A percentile compares a stretch with the other conserved stretches of the same genome.
These are phyloP conservation scores for Mimosa pudica DNA, from an alignment of 306 rosid species.

Conservation along the genomic window DNA sequence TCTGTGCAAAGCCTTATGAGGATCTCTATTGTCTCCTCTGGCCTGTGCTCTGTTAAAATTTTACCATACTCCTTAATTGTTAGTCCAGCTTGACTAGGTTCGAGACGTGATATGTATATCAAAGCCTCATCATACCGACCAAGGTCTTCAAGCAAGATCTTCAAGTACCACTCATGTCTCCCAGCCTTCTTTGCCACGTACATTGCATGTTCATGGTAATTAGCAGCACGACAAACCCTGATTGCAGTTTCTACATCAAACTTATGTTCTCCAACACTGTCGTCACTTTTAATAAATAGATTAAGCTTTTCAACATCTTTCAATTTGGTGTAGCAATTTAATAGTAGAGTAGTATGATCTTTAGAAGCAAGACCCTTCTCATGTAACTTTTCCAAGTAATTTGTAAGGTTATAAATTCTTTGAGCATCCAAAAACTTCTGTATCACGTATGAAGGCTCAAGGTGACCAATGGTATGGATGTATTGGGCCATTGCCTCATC, in stretches of 20 bases:
- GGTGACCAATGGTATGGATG: conserved; percentile 92
- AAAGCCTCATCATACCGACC: conserved; percentile 94
- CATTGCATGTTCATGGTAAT: conserved; percentile 99
- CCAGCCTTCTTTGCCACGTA: conserved; percentile 96
- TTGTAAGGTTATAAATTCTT: conserved; percentile 92
- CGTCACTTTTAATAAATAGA: conserved; percentile 82
- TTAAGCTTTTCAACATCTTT: conserved; percentile 94
- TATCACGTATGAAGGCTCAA: conserved; percentile 97
- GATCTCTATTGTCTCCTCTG: conserved; percentile 86
- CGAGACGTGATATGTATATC: conserved; percentile 86
- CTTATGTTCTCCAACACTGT: conserved; percentile 79
- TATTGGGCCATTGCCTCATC: conserved; percentile 98
- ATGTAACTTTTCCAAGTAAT: conserved; percentile 94
- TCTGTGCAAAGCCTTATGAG: conserved; percentile 90
- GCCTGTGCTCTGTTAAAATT: conserved; percentile 92
- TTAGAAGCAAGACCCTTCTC: conserved; percentile 98
- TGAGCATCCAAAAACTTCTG: conserved; percentile 98
- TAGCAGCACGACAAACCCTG: conserved; percentile 97
- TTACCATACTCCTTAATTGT: conserved; percentile 97
- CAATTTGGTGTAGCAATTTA: conserved; percentile 94
- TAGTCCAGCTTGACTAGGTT: conserved; percentile 88
- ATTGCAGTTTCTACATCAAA: conserved; percentile 98
- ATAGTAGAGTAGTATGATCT: conserved; percentile 93
- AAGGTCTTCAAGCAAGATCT: conserved; percentile 98
- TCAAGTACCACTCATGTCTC: conserved; percentile 93